Evolutionary conservation across 2,329 filamentous ascomycete genomes (phyloP), one percentile per base, ranked within the genome.

Genomic region (Paramyrothecium sp.): DNA sequence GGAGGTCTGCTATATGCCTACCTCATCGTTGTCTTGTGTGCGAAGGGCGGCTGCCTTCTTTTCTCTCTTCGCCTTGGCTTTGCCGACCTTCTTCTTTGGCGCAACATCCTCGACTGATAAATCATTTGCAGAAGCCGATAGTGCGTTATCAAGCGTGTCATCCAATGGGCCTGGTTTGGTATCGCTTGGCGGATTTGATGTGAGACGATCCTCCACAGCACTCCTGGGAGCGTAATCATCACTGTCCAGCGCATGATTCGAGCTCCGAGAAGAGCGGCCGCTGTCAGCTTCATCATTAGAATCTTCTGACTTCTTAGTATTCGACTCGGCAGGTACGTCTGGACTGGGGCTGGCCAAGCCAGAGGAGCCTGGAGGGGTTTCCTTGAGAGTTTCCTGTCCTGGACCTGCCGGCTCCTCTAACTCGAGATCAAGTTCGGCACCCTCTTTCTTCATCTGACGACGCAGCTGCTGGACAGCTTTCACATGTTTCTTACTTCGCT

Each of bases 401-500:
- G 48, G 5, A 4, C 13, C n/a, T 44, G 38, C 13, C 13, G 38
- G 38, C n/a, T 44, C 38, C 38, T 17, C 38, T 26, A 60, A 54
- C 26, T 71, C 73, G 46, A 88, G 67, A 47, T 83, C 74, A 10
- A 92, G 71, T 52, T 86, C 80, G 51, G 80, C 78, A 65, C 93
- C 89, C 67, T 99, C 90, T 64, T 88, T 87, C 64, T 82, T 85
- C 92, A 99, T 96, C 70, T 95, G 88, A 66, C 85, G 83, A 66
- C 86, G 87, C 44, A 99, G 75, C 59, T 92, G 85, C 63, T 93
- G 88, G 7, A 97, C 82, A 2, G 92, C 89, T 70, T 97, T 98
- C 60, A 88, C 75, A 67, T 99, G 95, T 74, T 98, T 99, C 73
- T 97, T 99, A 79, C 94, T 98, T 76, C 89, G 92, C 75, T 97